Conservation (phyloP, 805 yeast species). For the Sugiyamaella floridensis region DNA sequence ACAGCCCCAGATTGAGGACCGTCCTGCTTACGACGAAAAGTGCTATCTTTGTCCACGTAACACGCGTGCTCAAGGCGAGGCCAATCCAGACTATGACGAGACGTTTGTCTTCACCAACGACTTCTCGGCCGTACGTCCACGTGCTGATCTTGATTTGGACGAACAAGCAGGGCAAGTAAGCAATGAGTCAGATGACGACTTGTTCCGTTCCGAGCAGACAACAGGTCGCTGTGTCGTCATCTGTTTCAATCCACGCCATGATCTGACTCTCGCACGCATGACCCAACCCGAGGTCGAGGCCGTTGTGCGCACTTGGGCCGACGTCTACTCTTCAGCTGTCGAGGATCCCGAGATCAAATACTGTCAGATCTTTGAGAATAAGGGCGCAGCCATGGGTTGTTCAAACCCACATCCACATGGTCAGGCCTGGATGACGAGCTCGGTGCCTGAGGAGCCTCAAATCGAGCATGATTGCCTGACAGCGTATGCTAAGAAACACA, state of each 20-base stretch:
- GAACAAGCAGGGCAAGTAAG: slow-evolving; percentile 1
- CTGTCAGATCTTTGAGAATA: slow-evolving; percentile 69
- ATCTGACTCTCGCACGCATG: slow-evolving; percentile 62
- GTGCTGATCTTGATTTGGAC: slow-evolving; percentile 16
- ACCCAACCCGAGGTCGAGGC: slow-evolving; percentile 33
- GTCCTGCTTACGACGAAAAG: slow-evolving; percentile 53
- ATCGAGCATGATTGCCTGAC: slow-evolving; percentile 48
- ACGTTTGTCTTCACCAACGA: slow-evolving; percentile 64
- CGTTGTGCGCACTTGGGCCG: slow-evolving; percentile 59
- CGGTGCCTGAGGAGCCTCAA: slow-evolving; percentile 59
- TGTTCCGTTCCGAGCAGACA: slow-evolving; percentile 52
- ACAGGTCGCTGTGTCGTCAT: slow-evolving; percentile 65
- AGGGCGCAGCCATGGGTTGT: slow-evolving; percentile 77
- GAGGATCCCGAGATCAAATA: slow-evolving; percentile 41
- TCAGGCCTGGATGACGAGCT: slow-evolving; percentile 68
- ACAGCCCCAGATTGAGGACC: slow-evolving; percentile 34
- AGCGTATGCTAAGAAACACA: slow-evolving; percentile 38
- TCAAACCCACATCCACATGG: slow-evolving; percentile 81
- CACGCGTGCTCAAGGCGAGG: slow-evolving; percentile 52
- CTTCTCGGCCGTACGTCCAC: slow-evolving; percentile 55
- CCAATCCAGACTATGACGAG: slow-evolving; percentile 48
- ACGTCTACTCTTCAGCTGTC: slow-evolving; percentile 41
- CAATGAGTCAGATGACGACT: slow-evolving; percentile 33
- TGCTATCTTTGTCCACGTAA: slow-evolving; percentile 74
- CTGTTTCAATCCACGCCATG: slow-evolving; percentile 66